Conservation (phyloP, 2,329 filamentous ascomycete species). For the Nothopassalora personata region DNA sequence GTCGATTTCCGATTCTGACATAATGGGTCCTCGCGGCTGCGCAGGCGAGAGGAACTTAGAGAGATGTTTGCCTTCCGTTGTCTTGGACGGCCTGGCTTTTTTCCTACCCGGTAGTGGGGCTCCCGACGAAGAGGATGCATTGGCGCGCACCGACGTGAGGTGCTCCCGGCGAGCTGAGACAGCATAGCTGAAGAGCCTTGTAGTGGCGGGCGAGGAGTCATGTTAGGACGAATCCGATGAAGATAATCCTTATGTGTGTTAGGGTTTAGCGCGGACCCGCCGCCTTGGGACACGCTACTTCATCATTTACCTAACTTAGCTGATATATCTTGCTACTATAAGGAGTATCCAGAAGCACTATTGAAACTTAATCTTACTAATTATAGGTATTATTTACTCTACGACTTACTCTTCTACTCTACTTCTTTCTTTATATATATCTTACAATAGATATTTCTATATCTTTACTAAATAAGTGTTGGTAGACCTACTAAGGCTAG, state of each 20-base stretch:
- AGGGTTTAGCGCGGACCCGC: too few relatives aligned
- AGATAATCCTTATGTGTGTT: not conserved
- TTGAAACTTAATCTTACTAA: too few relatives aligned
- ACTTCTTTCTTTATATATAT: too few relatives aligned
- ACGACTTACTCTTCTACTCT: too few relatives aligned
- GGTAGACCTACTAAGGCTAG: too few relatives aligned
- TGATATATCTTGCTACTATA: too few relatives aligned
- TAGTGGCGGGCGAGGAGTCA: conserved; percentile 11
- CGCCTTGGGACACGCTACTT: too few relatives aligned
- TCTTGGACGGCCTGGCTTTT: conserved; percentile 33
- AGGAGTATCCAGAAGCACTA: too few relatives aligned
- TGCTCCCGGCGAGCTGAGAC: conserved; percentile 8
- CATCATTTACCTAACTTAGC: too few relatives aligned
- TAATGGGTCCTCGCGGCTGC: conserved; percentile 42
- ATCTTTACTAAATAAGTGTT: too few relatives aligned
- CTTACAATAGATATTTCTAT: too few relatives aligned
- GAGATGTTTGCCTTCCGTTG: conserved; percentile 38
- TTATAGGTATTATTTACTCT: too few relatives aligned
- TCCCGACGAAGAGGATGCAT: conserved; percentile 16
- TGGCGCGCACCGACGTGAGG: conserved; percentile 13
- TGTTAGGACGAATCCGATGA: conserved; percentile 9
- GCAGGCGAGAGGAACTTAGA: conserved; percentile 41
- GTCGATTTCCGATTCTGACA: conserved; percentile 49
- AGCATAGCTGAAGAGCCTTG: conserved; percentile 9
- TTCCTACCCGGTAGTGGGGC: conserved; percentile 18